Base-by-base conservation (phyloP, 768 basidiomycete genomes). In the Porpolomopsis calyptriformis region DNA sequence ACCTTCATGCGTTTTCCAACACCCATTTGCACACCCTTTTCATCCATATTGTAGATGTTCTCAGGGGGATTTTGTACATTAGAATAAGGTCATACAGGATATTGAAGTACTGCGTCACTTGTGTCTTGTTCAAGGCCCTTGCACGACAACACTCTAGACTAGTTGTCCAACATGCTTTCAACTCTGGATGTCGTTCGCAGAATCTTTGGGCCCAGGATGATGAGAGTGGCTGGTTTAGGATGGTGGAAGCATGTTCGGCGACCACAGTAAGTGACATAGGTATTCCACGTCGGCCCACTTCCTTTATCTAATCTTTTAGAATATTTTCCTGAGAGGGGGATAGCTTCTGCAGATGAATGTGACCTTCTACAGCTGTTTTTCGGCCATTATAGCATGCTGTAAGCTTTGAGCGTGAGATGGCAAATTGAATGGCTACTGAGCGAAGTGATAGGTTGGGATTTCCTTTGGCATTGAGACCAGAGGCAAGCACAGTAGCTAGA, bases 41-140 rank as follows among this genome's bases (percentile, higher is more conserved):
- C 54, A 45, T 65, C 60, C 49, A 66, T 49, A 41, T 63, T 59
- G 23, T 64, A 64, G 16, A 58, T 52, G 45, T 61, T 63, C 35
- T 58, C 51, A 37, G 41, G 49, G 7, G 47, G 49, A 18, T 60
- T 53, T 14, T 51, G n/a, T 23, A 11, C 55, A 26, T 27, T 55
- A 33, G 9, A 7, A 60, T 39, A 5, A 55, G 1, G 9, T 49
- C 33, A 16, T 48, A 40, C 3, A 58, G 53, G 0, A 55, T 25
- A 1, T 48, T 34, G 33, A 58, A 59, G 40, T 56, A 50, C 4
- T 52, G 10, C 4, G 50, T 19, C 11, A 63, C 54, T 3, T 38
- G 36, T 14, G 45, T 16, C 8, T 35, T 26, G 35, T 56, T 50
- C 34, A 64, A 41, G 16, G 49, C 45, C 37, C 54, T 53, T 4